Base-by-base conservation (phyloP, 768 basidiomycete genomes). In the Suillus subluteus region DNA sequence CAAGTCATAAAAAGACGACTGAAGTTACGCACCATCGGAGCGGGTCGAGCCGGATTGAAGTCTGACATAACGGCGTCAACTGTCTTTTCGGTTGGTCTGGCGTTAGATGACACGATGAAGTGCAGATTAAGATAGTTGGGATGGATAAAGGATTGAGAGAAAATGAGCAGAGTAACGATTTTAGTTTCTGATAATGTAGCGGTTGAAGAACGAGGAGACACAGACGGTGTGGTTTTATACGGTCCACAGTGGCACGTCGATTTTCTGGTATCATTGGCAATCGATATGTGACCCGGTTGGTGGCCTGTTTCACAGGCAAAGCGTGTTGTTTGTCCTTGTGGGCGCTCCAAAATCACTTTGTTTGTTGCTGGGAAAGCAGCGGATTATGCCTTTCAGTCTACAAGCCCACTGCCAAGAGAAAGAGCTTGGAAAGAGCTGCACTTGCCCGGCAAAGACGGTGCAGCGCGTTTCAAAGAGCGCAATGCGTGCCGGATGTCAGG, bases 301-400 rank as follows among this genome's bases (percentile, higher is more conserved):
- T 56, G 26, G 48, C 41, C 18, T 58, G 26, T 58, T 66, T 59
- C 70, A 58, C 65, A 43, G 79, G 77, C 67, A 79, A 73, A 78
- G 75, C 74, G 71, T 74, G 62, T 82, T 82, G 82, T 82, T 82
- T 82, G 82, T 79, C 78, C 80, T 78, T 82, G 81, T 82, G 80
- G 82, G 80, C 71, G 79, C 79, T 63, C 46, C 46, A 52, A 69
- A 73, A 64, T 67, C 67, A 41, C 66, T 73, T 77, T 74, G 68
- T 79, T 80, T 71, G 74, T 74, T 64, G 70, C 71, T 73, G 71
- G 67, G 68, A 74, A 76, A 71, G 67, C 40, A 26, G 58, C 26
- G 65, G 62, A 46, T 64, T 40, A 30, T 18, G 48, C 65, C 62
- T 70, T 68, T 61, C 54, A 58, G 32, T 56, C 58, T n/a, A 63